Evolutionary conservation across 73 alveolate species (phyloP).

Genomic region (Tetrahymena malaccensis): DNA sequence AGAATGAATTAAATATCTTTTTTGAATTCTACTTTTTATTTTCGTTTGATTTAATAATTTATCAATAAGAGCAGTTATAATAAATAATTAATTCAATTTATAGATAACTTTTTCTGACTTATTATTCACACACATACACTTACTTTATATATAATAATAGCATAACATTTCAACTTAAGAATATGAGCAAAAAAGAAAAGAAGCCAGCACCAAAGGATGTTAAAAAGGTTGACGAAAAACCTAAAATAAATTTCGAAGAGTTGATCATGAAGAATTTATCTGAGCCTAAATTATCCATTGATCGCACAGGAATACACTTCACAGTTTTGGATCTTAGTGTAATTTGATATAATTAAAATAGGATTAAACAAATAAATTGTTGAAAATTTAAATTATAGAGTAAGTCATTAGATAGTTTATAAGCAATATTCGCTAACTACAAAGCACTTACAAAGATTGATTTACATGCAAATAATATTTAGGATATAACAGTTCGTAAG

Average conservation of each 20-base stretch:
- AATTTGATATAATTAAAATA: not conserved
- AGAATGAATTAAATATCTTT: not conserved
- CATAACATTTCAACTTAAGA: not conserved
- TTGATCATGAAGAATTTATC: conserved; percentile 10
- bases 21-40: not conserved
- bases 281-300: conserved; percentile 5
- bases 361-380: not conserved
- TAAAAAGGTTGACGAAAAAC: conserved; percentile 17
- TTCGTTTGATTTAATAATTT: not conserved
- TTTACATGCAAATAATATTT: not conserved
- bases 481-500: conserved; percentile 13
- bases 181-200: conserved; percentile 18
- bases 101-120: not conserved
- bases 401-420: conserved; percentile 7
- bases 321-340: conserved; percentile 1
- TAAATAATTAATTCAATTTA: not conserved
- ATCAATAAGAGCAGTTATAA: not conserved
- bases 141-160: not conserved
- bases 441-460: conserved; percentile 18
- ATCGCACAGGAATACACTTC: conserved; percentile 23
- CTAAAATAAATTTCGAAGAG: conserved; percentile 29
- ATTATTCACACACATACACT: not conserved
- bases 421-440: not conserved
- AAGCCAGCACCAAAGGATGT: conserved; percentile 5
- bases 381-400: not conserved